Evolutionary conservation across 768 basidiomycete genomes (phyloP).

Genomic region (Russula virescens): DNA sequence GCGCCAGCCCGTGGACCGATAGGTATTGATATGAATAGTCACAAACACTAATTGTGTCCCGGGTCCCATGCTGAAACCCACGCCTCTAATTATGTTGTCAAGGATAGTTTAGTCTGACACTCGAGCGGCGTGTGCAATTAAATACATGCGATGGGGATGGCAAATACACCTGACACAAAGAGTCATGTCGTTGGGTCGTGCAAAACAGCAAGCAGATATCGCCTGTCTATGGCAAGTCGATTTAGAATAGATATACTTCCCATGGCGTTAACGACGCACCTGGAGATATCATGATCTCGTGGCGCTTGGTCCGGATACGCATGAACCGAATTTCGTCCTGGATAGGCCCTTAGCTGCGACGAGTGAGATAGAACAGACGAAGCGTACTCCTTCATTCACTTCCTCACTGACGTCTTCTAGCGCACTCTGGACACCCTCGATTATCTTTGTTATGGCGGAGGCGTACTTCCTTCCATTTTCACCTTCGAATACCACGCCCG

Average conservation of each 20-base stretch:
- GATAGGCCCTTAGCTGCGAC: background rate
- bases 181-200: slow-evolving; percentile 50
- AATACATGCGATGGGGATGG: slow-evolving; percentile 1
- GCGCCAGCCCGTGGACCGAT: background rate
- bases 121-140: background rate
- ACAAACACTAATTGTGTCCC: background rate
- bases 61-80: background rate
- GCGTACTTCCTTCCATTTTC: slow-evolving; percentile 78
- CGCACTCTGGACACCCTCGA: slow-evolving; percentile 71
- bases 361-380: background rate
- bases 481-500: slow-evolving; percentile 81
- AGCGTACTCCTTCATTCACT: slow-evolving; percentile 52
- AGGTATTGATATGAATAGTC: background rate
- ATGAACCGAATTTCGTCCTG: slow-evolving; percentile 87
- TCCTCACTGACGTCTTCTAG: slow-evolving; percentile 70
- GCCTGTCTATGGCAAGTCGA: slow-evolving; percentile 48
- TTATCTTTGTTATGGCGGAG: slow-evolving; percentile 62
- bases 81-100: background rate
- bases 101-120: background rate
- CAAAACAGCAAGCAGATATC: slow-evolving; percentile 77
- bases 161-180: background rate
- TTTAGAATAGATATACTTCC: background rate
- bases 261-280: slow-evolving; percentile 43
- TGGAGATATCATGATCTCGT: slow-evolving; percentile 93
- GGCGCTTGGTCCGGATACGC: slow-evolving; percentile 84